phyloP scores from a whole-genome alignment of 371 early-diverging fungal genomes.

The Gilbertella persicaria region DNA sequence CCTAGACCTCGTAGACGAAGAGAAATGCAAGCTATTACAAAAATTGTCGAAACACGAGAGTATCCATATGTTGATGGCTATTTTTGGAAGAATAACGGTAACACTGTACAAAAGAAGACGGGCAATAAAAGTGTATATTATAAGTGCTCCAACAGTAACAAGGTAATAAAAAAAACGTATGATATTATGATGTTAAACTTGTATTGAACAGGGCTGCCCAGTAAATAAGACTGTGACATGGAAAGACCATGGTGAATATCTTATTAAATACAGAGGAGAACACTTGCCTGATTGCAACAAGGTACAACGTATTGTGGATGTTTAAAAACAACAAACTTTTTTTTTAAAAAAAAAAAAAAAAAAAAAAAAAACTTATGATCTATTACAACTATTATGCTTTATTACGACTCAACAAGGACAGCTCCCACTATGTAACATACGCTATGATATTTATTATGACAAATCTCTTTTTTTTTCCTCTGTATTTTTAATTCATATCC shows the following conservation, averaged over 20 bases:
- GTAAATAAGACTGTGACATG: slow-evolving; percentile 71
- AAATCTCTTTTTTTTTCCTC: not conserved
- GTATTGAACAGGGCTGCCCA: slow-evolving; percentile 42
- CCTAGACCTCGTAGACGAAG: slow-evolving; percentile 36
- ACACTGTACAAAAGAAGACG: slow-evolving; percentile 57
- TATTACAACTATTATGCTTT: not conserved
- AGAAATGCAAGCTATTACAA: slow-evolving; percentile 62
- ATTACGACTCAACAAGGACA: not conserved
- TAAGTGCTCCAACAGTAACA: slow-evolving; percentile 51
- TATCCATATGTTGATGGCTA: slow-evolving; percentile 50
- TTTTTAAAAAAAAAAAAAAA: not conserved
- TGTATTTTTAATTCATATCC: not conserved
- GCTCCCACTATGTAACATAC: not conserved
- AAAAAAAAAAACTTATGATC: not conserved
- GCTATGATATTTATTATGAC: slow-evolving; percentile 3
- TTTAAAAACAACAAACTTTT: too few relatives aligned
- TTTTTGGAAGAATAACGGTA: slow-evolving; percentile 63
- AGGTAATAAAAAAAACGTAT: too few relatives aligned
- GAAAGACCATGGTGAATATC: slow-evolving; percentile 60
- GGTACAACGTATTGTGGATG: slow-evolving; percentile 45
- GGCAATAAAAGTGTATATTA: slow-evolving; percentile 59
- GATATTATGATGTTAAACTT: not conserved
- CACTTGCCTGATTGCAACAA: slow-evolving; percentile 60
- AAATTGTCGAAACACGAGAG: slow-evolving; percentile 57
- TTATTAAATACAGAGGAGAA: slow-evolving; percentile 67